Conservation (phyloP, 2,329 filamentous ascomycete genomes). For the Colletotrichum sp. region DNA sequence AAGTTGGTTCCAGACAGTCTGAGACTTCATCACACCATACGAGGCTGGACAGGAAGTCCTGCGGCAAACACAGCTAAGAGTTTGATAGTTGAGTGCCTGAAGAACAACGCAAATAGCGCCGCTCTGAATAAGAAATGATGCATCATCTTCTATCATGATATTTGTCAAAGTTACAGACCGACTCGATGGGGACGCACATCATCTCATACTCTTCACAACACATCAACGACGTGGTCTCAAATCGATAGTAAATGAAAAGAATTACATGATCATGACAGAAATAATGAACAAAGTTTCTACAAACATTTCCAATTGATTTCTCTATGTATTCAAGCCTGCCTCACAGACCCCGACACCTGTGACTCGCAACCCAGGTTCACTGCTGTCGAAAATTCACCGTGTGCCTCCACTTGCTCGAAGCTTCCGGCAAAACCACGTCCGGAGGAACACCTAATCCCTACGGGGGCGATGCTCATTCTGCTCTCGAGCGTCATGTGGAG, state of each 20-base stretch:
- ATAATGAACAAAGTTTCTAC: not conserved
- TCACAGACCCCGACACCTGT: not conserved
- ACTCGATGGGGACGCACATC: not conserved
- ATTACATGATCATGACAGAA: not conserved
- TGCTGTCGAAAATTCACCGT: not conserved
- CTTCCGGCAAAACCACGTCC: not conserved
- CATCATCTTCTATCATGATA: not conserved
- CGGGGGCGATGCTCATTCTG: not conserved
- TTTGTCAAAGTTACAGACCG: not conserved
- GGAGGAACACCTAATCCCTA: not conserved
- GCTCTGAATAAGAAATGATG: not conserved
- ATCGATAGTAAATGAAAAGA: fast-evolving
- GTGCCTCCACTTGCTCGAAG: not conserved
- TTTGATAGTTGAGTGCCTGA: not conserved
- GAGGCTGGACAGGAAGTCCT: not conserved
- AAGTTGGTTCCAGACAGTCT: not conserved
- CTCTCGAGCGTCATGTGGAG: not conserved
- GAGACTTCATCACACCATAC: not conserved
- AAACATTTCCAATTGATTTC: not conserved
- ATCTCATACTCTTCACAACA: not conserved
- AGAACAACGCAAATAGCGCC: not conserved
- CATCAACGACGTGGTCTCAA: not conserved
- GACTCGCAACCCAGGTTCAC: not conserved
- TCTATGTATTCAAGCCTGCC: not conserved
- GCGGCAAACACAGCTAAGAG: not conserved